Conservation (phyloP, 257 asterid species). For the Solanum chiquidenum region DNA sequence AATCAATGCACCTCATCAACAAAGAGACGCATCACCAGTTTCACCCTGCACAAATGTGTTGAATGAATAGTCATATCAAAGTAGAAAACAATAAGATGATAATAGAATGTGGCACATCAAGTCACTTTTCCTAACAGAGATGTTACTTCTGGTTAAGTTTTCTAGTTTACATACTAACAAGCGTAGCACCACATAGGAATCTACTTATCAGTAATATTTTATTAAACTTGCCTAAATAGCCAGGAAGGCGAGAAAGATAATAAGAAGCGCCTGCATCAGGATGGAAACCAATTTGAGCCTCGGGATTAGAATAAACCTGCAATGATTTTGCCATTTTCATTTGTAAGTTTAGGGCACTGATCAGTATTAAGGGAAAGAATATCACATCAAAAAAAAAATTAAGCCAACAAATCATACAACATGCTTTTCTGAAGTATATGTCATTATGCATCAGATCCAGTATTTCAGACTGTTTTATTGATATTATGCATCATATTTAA, state of each 20-base stretch:
- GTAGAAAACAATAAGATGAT: not conserved
- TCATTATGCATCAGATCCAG: not conserved
- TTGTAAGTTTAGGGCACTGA: not conserved
- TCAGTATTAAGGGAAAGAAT: not conserved
- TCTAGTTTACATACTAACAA: not conserved
- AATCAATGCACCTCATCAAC: not conserved
- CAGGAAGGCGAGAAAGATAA: slow-evolving; percentile 97
- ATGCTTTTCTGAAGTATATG: not conserved
- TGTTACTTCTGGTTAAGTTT: not conserved
- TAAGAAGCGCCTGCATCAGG: slow-evolving; percentile 98
- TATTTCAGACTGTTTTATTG: no score
- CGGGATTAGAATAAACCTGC: slow-evolving; percentile 78
- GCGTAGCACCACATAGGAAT: not conserved
- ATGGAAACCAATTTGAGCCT: slow-evolving; percentile 91
- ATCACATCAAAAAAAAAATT: not conserved
- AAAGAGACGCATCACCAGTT: not conserved
- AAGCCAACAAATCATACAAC: not conserved
- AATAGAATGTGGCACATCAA: not conserved
- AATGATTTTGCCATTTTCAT: slow-evolving; percentile 1
- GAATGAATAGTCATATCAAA: not conserved
- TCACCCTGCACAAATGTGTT: not conserved
- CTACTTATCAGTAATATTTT: not conserved
- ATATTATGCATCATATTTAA: no score
- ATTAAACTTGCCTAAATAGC: slow-evolving; percentile 63
- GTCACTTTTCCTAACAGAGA: not conserved